Evolutionary conservation across 148 eudicot species (phyloP), one percentile per base, ranked within the genome.

Genomic region (Rhododendron vialii): DNA sequence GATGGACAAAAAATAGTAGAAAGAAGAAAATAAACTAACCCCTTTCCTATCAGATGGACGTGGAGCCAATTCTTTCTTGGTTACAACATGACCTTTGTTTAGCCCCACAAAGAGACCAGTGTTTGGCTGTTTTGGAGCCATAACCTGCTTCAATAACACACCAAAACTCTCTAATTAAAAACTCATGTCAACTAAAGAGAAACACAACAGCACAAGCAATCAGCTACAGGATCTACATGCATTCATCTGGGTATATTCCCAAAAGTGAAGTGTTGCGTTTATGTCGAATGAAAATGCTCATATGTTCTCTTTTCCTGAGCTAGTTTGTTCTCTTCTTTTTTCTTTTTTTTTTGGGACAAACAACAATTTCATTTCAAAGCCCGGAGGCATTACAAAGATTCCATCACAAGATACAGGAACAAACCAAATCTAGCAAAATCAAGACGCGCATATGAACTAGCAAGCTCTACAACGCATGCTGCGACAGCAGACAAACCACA

Each of bases 11-110:
- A 65, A n/a, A 63, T 8, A 63, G 12, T 2, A 26, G 14, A 10
- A 26, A 67, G 13, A 2, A 41, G 69, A 88, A 85, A 24, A 79
- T 28, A 7, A 75, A 65, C 81, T 86, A 73, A 90, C 92, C 84
- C 92, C 92, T 84, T 88, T 90, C 65, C 90, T 84, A 65, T 86
- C 92, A 67, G 90, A 90, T 73, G 92, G 92, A 30, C 88, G 88
- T 1, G 92, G 89, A 35, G 86, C 88, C 86, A 88, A 65, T 59
- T 90, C 92, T 83, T 90, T 90, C 88, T 83, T 90, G 82, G 92
- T 90, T 33, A 83, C 86, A 82, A 90, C 78, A 83, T 90, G 92
- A 12, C 92, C 92, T 88, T 85, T 90, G 92, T 90, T 90, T 8
- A 90, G 86, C 85, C 92, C 92, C 38, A 90, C 92, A 86, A 85